phyloP scores from a whole-genome alignment of 179 eudicot genomes.

The Kewa caespitosa region DNA sequence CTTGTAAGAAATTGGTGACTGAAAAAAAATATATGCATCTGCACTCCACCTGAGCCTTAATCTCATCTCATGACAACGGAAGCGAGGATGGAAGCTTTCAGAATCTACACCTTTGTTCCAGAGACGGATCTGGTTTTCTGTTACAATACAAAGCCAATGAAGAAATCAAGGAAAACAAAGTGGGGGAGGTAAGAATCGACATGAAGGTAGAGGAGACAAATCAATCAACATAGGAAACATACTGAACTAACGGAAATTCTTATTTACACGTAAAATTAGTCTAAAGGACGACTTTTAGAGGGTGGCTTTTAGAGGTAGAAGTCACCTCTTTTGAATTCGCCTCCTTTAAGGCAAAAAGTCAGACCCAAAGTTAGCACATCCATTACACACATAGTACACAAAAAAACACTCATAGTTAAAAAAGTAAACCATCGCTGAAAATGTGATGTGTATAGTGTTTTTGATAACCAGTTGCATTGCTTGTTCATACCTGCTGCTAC shows the following conservation, averaged over 20 bases:
- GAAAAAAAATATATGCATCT: not conserved
- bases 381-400: no score
- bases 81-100: conserved; percentile 85
- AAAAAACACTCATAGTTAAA: no score
- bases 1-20: not conserved
- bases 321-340: no score
- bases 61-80: conserved; percentile 77
- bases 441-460: not conserved
- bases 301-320: no score
- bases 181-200: conserved; percentile 2
- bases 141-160: conserved; percentile 3
- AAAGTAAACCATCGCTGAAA: no score
- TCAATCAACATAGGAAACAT: not conserved
- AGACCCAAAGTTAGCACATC: no score
- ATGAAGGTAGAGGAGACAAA: not conserved
- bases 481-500: conserved; percentile 66
- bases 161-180: not conserved
- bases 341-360: no score
- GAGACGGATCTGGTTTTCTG: conserved; percentile 79
- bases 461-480: not conserved
- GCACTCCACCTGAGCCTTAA: conserved; percentile 59
- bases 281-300: no score
- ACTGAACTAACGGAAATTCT: no score
- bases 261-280: no score
- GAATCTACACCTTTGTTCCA: conserved; percentile 99